Evolutionary conservation across 2,329 filamentous ascomycete genomes (phyloP).

Genomic region (Microdochium nivale): DNA sequence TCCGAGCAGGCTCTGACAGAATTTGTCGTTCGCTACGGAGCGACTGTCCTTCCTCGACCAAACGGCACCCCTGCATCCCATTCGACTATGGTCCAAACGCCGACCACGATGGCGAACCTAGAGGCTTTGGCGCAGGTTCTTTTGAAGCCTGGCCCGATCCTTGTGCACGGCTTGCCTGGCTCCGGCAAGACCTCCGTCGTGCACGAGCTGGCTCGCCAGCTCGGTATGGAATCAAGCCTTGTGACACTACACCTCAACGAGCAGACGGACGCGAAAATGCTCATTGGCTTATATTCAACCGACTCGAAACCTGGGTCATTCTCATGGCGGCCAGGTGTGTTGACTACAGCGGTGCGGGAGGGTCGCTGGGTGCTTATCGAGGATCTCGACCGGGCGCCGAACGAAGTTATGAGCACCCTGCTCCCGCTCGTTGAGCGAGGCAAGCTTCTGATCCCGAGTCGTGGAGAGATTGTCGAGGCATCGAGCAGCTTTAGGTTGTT

Average conservation of each 20-base stretch:
- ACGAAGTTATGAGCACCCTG: slow-evolving; percentile 88
- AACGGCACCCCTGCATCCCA: slow-evolving; percentile 35
- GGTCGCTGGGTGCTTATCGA: slow-evolving; percentile 97
- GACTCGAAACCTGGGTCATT: slow-evolving; percentile 84
- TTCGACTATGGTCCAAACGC: slow-evolving; percentile 56
- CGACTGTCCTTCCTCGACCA: slow-evolving; percentile 59
- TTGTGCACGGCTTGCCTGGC: slow-evolving; percentile 76
- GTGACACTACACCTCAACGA: slow-evolving; percentile 95
- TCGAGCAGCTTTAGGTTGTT: slow-evolving; percentile 82
- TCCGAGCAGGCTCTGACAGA: slow-evolving; percentile 40
- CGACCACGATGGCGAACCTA: slow-evolving; percentile 66
- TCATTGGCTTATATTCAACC: slow-evolving; percentile 89
- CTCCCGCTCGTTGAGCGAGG: slow-evolving; percentile 86
- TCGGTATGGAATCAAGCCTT: slow-evolving; percentile 74
- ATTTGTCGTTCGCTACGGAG: slow-evolving; percentile 56
- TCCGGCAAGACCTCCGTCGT: slow-evolving; percentile 86
- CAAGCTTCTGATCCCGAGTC: slow-evolving; percentile 83
- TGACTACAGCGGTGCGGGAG: slow-evolving; percentile 89
- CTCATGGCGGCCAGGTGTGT: slow-evolving; percentile 81
- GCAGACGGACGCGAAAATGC: slow-evolving; percentile 94
- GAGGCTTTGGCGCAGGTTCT: slow-evolving; percentile 59
- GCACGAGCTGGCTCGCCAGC: slow-evolving; percentile 69
- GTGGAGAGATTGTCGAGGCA: slow-evolving; percentile 78
- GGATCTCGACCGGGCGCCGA: slow-evolving; percentile 89
- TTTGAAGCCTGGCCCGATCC: slow-evolving; percentile 59